phyloP scores from a whole-genome alignment of 371 early-diverging fungal genomes.

The Mortierella polycephala region DNA sequence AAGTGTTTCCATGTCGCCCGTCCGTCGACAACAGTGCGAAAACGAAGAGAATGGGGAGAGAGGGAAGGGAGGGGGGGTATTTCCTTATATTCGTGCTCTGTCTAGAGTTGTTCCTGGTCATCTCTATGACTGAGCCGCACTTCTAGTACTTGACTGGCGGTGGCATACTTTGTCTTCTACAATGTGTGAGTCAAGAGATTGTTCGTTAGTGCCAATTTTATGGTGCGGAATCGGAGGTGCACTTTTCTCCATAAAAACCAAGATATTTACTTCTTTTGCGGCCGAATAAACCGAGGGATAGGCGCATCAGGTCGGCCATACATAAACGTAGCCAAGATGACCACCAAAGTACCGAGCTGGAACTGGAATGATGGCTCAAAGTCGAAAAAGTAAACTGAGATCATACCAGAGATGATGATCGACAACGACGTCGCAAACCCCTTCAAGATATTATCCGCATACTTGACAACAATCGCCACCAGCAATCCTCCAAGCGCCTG shows the following conservation, averaged over 20 bases:
- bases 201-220: too few species aligned
- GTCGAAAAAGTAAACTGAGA: constrained; percentile 79
- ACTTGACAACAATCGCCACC: constrained; percentile 89
- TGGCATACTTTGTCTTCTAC: constrained; percentile 43
- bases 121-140: too few species aligned
- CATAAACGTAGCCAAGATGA: constrained; percentile 70
- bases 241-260: too few species aligned
- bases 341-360: constrained; percentile 73
- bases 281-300: constrained; percentile 40
- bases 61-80: too few species aligned
- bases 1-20: too few species aligned
- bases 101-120: too few species aligned
- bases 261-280: constrained; percentile 38
- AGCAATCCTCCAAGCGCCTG: constrained; percentile 89
- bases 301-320: constrained; percentile 62
- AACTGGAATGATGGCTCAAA: constrained; percentile 76
- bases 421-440: constrained; percentile 88
- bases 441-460: constrained; percentile 91
- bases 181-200: background rate
- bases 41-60: too few species aligned
- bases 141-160: constrained; percentile 30
- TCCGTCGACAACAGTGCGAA: too few species aligned
- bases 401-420: constrained; percentile 81
- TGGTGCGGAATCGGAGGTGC: too few species aligned
- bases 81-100: too few species aligned